These are phyloP conservation scores for Lactarius tabidus DNA, from an alignment of 768 basidiomycete genomes.

Conservation along the genomic window DNA sequence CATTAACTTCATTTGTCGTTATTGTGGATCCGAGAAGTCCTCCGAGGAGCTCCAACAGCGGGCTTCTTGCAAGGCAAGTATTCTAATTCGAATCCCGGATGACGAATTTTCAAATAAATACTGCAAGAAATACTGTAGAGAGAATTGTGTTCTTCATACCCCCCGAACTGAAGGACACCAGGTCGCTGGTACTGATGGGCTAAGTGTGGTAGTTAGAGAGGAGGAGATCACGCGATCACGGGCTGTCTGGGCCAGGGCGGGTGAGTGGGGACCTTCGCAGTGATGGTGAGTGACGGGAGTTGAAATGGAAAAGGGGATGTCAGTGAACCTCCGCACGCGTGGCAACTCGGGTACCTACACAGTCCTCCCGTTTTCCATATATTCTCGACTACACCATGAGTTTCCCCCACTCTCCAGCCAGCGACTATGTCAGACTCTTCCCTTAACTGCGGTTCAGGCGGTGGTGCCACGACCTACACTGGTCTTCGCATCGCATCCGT, in stretches of 20 bases:
- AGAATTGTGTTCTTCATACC: not conserved
- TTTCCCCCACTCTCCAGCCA: not conserved
- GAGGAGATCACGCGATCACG: not conserved
- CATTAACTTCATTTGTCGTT: no score
- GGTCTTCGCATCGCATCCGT: conserved; percentile 64
- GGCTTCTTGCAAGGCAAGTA: not conserved
- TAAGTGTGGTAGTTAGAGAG: no score
- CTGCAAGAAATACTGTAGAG: no score
- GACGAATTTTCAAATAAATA: no score
- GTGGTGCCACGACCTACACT: conserved; percentile 46
- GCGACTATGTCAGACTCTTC: not conserved
- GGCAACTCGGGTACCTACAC: not conserved
- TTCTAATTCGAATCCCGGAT: no score
- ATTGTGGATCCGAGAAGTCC: not conserved
- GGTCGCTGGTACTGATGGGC: not conserved
- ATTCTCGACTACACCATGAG: not conserved
- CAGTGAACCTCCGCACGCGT: not conserved
- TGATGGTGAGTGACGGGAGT: not conserved
- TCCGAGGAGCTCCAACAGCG: not conserved
- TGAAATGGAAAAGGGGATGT: not conserved
- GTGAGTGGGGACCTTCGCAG: conserved; percentile 10
- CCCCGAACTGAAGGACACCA: no score
- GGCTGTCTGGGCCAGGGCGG: not conserved
- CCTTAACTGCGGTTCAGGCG: conserved; percentile 46
- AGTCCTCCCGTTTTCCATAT: not conserved